Conservation (phyloP, 2,329 filamentous ascomycete species). For the Madurella fahalii region DNA sequence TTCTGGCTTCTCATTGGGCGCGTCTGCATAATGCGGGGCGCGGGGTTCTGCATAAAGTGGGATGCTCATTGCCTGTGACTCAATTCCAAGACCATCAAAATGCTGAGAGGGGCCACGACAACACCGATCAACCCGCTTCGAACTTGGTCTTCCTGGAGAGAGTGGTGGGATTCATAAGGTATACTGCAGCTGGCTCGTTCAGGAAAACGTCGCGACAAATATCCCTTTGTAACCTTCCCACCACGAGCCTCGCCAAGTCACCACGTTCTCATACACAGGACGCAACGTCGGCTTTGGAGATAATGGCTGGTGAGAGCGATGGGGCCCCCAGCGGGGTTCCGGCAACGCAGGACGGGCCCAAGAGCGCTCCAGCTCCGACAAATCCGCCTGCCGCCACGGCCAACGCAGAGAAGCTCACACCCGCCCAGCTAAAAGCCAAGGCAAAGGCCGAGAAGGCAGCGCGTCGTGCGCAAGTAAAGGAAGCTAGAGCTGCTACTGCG, state of each 20-base stretch:
- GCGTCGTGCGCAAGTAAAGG: slow-evolving; percentile 68
- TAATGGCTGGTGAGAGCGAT: slow-evolving; percentile 25
- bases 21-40: slow-evolving; percentile 16
- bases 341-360: slow-evolving; percentile 11
- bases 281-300: background rate
- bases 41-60: slow-evolving; percentile 16
- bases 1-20: slow-evolving; percentile 15
- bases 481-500: slow-evolving; percentile 43
- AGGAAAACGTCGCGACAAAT: background rate
- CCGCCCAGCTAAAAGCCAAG: slow-evolving; percentile 80
- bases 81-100: slow-evolving; percentile 14
- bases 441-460: slow-evolving; percentile 91
- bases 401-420: slow-evolving; percentile 54
- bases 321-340: slow-evolving; percentile 17
- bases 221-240: no score
- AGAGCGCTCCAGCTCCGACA: slow-evolving; percentile 11
- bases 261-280: no score
- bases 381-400: slow-evolving; percentile 28
- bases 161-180: no score
- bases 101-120: background rate
- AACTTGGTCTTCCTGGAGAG: background rate
- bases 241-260: no score
- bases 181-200: background rate
- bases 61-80: slow-evolving; percentile 17
- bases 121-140: background rate